These are phyloP conservation scores for Colletotrichum liaoningense DNA, from an alignment of 2,329 filamentous ascomycete species.

Conservation along the genomic window DNA sequence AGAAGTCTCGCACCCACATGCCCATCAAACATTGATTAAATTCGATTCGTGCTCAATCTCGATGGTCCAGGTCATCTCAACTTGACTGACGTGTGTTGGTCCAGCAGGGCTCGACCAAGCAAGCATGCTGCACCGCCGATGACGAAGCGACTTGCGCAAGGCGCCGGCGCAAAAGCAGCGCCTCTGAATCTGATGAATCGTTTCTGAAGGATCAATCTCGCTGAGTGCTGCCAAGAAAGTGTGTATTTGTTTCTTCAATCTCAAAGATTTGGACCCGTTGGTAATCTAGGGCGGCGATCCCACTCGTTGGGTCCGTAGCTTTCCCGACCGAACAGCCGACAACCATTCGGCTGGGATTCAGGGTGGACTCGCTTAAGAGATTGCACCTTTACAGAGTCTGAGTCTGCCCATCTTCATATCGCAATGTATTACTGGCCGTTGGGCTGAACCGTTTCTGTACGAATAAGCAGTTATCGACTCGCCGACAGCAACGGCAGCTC, in stretches of 20 bases:
- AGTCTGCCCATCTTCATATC: slow-evolving; percentile 21
- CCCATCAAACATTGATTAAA: slow-evolving; percentile 16
- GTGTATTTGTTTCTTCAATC: background rate
- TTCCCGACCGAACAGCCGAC: background rate
- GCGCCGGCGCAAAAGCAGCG: background rate
- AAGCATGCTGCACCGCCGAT: background rate
- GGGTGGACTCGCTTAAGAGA: background rate
- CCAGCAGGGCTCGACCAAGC: background rate
- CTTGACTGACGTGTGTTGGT: background rate
- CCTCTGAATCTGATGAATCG: background rate
- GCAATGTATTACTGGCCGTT: background rate
- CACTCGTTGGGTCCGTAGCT: background rate
- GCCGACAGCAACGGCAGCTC: background rate
- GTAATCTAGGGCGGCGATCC: background rate
- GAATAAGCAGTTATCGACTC: background rate
- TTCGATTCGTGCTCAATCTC: slow-evolving; percentile 9
- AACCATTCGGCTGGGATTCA: slow-evolving; percentile 4
- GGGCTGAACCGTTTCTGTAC: background rate
- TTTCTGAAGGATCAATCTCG: background rate
- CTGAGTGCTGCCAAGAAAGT: background rate
- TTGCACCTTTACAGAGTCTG: background rate
- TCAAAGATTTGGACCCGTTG: background rate
- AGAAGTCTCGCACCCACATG: slow-evolving; percentile 13
- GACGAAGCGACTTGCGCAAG: background rate
- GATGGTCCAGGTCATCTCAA: background rate